Percentiles rank a stretch among this genome's conserved stretches.
phyloP scores from a whole-genome alignment of 1,139 yeast genomes.

The Yamadazyma atlantica region DNA sequence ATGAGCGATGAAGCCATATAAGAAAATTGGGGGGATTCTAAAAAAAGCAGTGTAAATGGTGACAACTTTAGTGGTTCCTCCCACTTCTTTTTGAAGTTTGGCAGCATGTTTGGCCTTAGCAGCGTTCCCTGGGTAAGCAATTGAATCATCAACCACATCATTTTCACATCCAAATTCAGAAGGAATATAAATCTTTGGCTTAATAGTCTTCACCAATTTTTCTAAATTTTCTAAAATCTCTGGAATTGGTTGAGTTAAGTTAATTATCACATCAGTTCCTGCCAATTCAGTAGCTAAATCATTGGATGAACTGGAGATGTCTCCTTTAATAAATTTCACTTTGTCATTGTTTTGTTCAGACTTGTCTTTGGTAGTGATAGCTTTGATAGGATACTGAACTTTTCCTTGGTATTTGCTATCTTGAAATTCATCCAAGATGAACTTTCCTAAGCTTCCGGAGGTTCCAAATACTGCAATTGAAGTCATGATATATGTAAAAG shows the following conservation, averaged over 20 bases:
- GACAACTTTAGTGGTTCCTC: constrained; percentile 41
- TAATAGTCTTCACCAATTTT: constrained; percentile 35
- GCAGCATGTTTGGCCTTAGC: constrained; percentile 40
- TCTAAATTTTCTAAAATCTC: constrained; percentile 25
- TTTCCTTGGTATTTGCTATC: constrained; percentile 43
- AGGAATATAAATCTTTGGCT: constrained; percentile 57
- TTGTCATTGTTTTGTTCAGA: constrained; percentile 31
- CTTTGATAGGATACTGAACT: constrained; percentile 49
- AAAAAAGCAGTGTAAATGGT: constrained; percentile 48
- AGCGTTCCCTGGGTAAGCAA: constrained; percentile 35
- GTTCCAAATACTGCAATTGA: constrained; percentile 55
- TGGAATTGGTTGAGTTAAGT: constrained; percentile 35
- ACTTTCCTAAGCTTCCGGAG: constrained; percentile 52
- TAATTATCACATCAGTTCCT: constrained; percentile 53
- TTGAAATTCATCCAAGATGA: constrained; percentile 44
- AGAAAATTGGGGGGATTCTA: constrained; percentile 38
- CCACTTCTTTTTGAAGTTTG: constrained; percentile 30
- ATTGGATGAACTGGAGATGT: constrained; percentile 23
- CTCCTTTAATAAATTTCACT: constrained; percentile 40
- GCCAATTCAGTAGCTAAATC: constrained; percentile 32
- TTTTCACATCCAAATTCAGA: constrained; percentile 60
- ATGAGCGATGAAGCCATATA: constrained; percentile 32
- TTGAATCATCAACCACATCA: constrained; percentile 15
- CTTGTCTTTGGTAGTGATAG: constrained; percentile 46
- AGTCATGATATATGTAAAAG: too few relatives aligned